These are phyloP conservation scores for Termitomyces sp. DNA, from an alignment of 768 basidiomycete genomes.

Conservation along the genomic window DNA sequence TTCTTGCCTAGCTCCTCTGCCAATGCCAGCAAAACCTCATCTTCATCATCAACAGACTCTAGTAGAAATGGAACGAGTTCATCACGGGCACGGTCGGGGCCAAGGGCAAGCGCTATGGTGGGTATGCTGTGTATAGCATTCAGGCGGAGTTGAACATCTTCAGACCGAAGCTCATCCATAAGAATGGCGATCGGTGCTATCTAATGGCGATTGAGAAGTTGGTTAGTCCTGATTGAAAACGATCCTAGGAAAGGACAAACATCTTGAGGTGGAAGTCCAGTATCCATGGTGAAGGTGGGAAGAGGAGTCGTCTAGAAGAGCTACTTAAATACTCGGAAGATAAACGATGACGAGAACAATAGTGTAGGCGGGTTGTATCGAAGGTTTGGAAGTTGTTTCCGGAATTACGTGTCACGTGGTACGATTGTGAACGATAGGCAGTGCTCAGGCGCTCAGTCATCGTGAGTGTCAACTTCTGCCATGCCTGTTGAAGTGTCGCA, in stretches of 20 bases:
- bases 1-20: constrained; percentile 91
- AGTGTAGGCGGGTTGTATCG: neutral
- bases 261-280: constrained; percentile 62
- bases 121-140: constrained; percentile 97
- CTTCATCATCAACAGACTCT: constrained; percentile 99
- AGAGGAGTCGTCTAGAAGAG: neutral
- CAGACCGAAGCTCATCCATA: constrained; percentile 96
- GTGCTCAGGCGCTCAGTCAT: neutral
- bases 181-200: constrained; percentile 94
- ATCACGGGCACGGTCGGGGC: constrained; percentile 89
- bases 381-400: neutral
- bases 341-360: neutral
- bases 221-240: constrained; percentile 9
- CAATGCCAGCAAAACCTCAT: constrained; percentile 92
- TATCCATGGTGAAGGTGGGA: constrained; percentile 43
- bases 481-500: constrained; percentile 54
- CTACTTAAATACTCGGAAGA: neutral
- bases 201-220: constrained; percentile 28
- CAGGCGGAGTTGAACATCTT: constrained; percentile 93
- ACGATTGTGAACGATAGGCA: neutral
- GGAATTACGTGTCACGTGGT: neutral
- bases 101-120: constrained; percentile 95
- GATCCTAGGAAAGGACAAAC: constrained; percentile 34
- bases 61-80: constrained; percentile 96
- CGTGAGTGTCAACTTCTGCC: neutral